phyloP scores from a whole-genome alignment of 2,329 filamentous ascomycete species.

The Calonectria naviculata region DNA sequence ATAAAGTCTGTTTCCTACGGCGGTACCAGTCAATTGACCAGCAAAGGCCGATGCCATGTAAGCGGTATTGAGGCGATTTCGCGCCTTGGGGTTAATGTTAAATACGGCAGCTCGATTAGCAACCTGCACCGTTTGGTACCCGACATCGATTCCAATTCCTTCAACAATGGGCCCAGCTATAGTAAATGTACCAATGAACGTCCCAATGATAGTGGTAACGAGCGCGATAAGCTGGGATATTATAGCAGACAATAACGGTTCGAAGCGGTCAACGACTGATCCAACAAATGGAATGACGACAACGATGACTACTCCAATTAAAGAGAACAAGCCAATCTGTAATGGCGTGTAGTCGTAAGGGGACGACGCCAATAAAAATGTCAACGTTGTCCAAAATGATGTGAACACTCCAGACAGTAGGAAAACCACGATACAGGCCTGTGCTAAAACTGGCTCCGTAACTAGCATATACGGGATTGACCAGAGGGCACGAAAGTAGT shows the following conservation, averaged over 20 bases:
- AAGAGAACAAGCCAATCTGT: conserved; percentile 80
- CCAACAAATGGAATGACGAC: conserved; percentile 76
- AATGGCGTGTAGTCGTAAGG: conserved; percentile 77
- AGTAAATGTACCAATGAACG: conserved; percentile 72
- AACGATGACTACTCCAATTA: conserved; percentile 80
- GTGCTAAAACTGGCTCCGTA: conserved; percentile 75
- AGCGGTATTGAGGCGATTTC: conserved; percentile 83
- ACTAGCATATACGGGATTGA: conserved; percentile 73
- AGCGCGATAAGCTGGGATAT: conserved; percentile 70
- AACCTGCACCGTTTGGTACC: conserved; percentile 78
- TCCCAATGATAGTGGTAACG: conserved; percentile 72
- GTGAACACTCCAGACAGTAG: conserved; percentile 64
- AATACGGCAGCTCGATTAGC: conserved; percentile 80
- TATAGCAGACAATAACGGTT: conserved; percentile 75
- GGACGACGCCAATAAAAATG: conserved; percentile 77
- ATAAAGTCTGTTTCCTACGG: conserved; percentile 65
- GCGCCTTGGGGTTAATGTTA: conserved; percentile 73
- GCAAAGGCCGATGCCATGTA: conserved; percentile 84
- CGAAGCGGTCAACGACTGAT: conserved; percentile 74
- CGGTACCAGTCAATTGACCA: conserved; percentile 79
- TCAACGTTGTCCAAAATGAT: conserved; percentile 73
- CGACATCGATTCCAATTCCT: conserved; percentile 77
- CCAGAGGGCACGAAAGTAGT: conserved; percentile 74
- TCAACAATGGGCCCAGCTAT: conserved; percentile 80
- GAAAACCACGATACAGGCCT: conserved; percentile 75